Conservation (phyloP, 2,329 filamentous ascomycete species). For the Botrytis pseudocinerea region DNA sequence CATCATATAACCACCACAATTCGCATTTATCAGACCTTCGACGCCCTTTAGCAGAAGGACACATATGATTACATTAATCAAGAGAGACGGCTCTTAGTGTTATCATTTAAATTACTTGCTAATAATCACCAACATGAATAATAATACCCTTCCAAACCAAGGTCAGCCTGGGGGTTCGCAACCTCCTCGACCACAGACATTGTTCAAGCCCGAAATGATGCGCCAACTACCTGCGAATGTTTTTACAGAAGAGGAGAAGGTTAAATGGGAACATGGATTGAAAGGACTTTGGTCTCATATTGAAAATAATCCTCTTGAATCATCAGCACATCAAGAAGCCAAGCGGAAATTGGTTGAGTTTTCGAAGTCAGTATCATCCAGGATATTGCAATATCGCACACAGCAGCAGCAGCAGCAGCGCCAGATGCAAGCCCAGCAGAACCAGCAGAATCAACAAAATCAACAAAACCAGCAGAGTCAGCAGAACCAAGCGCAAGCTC, state of each 20-base stretch:
- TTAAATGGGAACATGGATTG: constrained; percentile 60
- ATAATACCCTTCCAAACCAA: constrained; percentile 33
- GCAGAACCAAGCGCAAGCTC: constrained; percentile 23
- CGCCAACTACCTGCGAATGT: constrained; percentile 33
- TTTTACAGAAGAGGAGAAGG: constrained; percentile 56
- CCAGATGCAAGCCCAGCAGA: constrained; percentile 43
- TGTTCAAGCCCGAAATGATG: constrained; percentile 41
- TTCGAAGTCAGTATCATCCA: constrained; percentile 53
- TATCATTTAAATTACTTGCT: neutral
- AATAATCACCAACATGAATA: constrained; percentile 33
- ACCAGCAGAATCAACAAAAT: constrained; percentile 16
- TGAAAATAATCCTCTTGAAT: constrained; percentile 52
- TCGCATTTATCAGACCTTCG: neutral
- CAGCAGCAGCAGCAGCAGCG: constrained; percentile 25
- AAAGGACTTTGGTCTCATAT: constrained; percentile 52
- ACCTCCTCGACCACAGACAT: constrained; percentile 30
- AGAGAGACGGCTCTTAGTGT: neutral
- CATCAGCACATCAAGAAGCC: constrained; percentile 51
- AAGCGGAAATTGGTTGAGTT: constrained; percentile 62
- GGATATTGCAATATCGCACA: constrained; percentile 10
- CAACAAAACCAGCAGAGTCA: constrained; percentile 23
- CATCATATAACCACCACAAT: neutral
- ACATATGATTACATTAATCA: neutral
- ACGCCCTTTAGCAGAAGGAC: neutral
- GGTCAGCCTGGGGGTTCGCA: constrained; percentile 27